Percentiles rank a stretch among this genome's conserved stretches.
phyloP scores from a whole-genome alignment of 192 early-diverging fungal species.

The Coemansia aciculifera region DNA sequence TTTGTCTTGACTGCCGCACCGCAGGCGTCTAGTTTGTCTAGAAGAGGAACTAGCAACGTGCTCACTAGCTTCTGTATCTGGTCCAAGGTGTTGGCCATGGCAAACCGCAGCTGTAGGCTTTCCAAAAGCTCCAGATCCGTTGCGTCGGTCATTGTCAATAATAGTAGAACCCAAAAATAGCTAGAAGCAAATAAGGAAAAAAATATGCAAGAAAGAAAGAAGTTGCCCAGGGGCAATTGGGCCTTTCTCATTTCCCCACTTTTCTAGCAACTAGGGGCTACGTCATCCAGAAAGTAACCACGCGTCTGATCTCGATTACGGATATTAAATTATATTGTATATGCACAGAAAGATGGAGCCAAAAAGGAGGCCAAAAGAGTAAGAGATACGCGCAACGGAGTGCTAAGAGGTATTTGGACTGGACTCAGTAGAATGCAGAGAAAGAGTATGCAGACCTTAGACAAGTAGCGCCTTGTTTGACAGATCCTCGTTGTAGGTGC shows the following conservation, averaged over 20 bases:
- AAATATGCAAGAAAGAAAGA: background rate
- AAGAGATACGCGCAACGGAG: background rate
- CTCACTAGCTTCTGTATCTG: conserved; percentile 56
- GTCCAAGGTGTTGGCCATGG: conserved; percentile 60
- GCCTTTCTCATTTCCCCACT: background rate
- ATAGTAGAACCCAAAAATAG: conserved; percentile 1
- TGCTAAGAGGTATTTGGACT: too few relatives aligned
- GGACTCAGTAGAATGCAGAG: too few relatives aligned
- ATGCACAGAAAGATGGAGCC: background rate
- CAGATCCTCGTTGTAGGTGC: conserved; percentile 50
- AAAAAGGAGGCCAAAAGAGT: background rate
- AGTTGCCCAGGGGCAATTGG: background rate
- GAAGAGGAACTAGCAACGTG: conserved; percentile 60
- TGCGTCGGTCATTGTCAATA: conserved; percentile 16
- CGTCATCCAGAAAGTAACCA: background rate
- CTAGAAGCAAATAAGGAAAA: background rate
- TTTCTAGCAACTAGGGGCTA: background rate
- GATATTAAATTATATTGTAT: background rate
- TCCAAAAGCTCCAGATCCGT: conserved; percentile 61
- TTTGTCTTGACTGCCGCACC: conserved; percentile 55
- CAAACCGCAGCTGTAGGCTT: conserved; percentile 64
- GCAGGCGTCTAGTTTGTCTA: conserved; percentile 60
- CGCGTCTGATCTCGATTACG: background rate
- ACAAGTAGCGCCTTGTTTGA: conserved; percentile 32
- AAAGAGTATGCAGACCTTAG: background rate